Evolutionary conservation across 75 land plant species (phyloP).

Genomic region (Sequoiadendron giganteum): DNA sequence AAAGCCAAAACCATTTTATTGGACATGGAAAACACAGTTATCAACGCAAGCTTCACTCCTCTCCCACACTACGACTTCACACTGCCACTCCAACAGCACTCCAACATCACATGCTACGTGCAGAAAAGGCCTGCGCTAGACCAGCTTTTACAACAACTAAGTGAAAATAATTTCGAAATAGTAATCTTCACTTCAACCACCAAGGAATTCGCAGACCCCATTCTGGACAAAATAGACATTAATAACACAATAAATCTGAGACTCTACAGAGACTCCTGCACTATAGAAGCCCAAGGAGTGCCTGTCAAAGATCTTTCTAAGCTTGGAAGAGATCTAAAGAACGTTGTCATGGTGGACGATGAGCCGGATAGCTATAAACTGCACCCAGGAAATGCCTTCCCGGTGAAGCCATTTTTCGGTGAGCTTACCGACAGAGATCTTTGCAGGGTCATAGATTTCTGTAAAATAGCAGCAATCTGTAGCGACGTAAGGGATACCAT

Average conservation of each 20-base stretch:
- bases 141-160: not conserved
- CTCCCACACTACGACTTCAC: not conserved
- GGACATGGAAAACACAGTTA: not conserved
- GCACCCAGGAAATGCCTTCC: not conserved
- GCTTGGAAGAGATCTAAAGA: not conserved
- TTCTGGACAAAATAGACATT: not conserved
- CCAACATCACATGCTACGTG: not conserved
- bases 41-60: too few relatives aligned
- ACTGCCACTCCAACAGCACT: not conserved
- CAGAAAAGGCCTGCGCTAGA: not conserved
- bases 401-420: not conserved
- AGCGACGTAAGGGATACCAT: not conserved
- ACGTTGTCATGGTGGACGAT: not conserved
- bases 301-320: not conserved
- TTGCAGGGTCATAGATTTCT: not conserved
- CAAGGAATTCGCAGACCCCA: not conserved
- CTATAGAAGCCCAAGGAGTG: not conserved
- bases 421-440: not conserved
- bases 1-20: not conserved
- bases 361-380: not conserved
- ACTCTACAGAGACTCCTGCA: not conserved
- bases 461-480: not conserved
- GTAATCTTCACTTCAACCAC: not conserved
- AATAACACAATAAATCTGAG: not conserved
- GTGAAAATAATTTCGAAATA: not conserved